A percentile compares a stretch with the other conserved stretches of the same genome.
Conservation (phyloP, 2,329 filamentous ascomycete genomes). For the Penicillium capsulatum region DNA sequence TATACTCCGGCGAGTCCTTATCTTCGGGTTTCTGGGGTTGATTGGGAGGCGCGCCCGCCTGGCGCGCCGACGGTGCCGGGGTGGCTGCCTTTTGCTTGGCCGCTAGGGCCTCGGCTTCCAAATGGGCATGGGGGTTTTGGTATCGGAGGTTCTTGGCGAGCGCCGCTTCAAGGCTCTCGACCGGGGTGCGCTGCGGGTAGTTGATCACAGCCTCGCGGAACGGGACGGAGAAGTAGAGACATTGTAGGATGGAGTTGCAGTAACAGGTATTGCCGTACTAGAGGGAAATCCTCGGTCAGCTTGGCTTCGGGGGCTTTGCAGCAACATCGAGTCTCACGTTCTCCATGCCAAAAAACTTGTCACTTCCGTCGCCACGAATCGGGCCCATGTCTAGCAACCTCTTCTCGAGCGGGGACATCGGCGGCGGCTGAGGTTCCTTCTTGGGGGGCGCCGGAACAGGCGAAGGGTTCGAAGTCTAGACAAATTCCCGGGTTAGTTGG, state of each 20-base stretch:
- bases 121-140: slow-evolving; percentile 57
- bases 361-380: slow-evolving; percentile 79
- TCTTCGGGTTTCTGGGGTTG: slow-evolving; percentile 73
- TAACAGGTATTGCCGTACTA: slow-evolving; percentile 99
- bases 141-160: slow-evolving; percentile 47
- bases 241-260: slow-evolving; percentile 97
- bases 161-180: slow-evolving; percentile 63
- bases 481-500: slow-evolving; percentile 17
- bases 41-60: slow-evolving; percentile 52
- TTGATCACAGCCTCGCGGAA: slow-evolving; percentile 93
- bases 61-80: slow-evolving; percentile 35
- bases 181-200: slow-evolving; percentile 71
- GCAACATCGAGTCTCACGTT: slow-evolving; percentile 59
- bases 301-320: neutral
- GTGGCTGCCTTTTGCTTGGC: slow-evolving; percentile 44
- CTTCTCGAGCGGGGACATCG: slow-evolving; percentile 61
- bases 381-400: slow-evolving; percentile 79
- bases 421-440: slow-evolving; percentile 56
- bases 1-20: slow-evolving; percentile 93
- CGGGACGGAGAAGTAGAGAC: slow-evolving; percentile 88
- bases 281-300: slow-evolving; percentile 4
- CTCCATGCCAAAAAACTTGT: slow-evolving; percentile 97
- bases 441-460: slow-evolving; percentile 49
- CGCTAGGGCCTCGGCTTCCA: slow-evolving; percentile 48
- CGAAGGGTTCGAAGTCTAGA: slow-evolving; percentile 48